Percentiles rank a stretch among this genome's conserved stretches.
These are phyloP conservation scores for Tetrahymena malaccensis DNA, from an alignment of 73 alveolate genomes.

Conservation along the genomic window DNA sequence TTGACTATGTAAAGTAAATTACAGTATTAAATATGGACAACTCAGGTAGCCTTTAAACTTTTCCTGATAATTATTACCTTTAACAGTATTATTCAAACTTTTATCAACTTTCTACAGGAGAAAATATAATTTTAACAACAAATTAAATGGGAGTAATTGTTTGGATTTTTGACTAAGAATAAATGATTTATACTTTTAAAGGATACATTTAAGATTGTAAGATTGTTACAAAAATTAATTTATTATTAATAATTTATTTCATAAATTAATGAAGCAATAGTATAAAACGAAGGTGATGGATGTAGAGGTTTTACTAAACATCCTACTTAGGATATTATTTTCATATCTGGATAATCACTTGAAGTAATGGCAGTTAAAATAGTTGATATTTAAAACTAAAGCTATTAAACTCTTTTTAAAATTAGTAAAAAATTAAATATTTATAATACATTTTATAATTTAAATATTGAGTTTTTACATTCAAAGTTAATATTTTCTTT, in stretches of 20 bases:
- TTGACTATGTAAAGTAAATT: not conserved
- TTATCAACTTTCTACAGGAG: not conserved
- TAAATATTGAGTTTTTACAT: no score
- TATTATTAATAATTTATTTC: not conserved
- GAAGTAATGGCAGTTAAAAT: not conserved
- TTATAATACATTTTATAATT: not conserved
- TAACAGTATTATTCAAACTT: not conserved
- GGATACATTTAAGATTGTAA: not conserved
- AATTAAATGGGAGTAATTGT: not conserved
- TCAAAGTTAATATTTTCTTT: no score
- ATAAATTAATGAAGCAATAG: not conserved
- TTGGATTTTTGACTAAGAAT: not conserved
- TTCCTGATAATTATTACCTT: not conserved
- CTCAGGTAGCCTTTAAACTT: not conserved
- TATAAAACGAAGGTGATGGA: not conserved
- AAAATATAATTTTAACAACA: not conserved
- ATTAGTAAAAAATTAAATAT: not conserved
- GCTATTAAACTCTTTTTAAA: not conserved
- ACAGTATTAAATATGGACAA: not conserved
- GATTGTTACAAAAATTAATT: not conserved
- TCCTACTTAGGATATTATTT: not conserved
- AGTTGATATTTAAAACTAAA: not conserved
- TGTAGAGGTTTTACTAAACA: not conserved
- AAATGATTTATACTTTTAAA: not conserved
- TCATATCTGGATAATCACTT: not conserved